These are phyloP conservation scores for Penicillium sp. DNA, from an alignment of 2,329 filamentous ascomycete species.

Conservation along the genomic window DNA sequence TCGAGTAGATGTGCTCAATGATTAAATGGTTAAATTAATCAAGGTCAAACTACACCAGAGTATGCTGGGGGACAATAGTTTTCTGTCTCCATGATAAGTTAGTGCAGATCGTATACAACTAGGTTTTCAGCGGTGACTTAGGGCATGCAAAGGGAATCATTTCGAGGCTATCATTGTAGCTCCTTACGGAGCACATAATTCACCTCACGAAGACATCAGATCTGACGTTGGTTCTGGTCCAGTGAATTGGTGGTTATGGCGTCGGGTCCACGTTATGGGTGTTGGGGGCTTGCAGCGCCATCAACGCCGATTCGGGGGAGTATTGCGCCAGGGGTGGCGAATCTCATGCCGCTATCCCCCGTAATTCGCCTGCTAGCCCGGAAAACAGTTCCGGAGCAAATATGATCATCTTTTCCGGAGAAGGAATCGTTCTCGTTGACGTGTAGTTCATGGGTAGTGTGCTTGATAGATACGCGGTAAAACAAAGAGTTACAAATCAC, in stretches of 20 bases:
- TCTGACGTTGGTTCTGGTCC: background rate
- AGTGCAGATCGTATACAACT: background rate
- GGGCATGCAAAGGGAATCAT: background rate
- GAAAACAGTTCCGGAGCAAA: constrained; percentile 1
- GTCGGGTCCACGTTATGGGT: background rate
- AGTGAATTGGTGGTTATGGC: background rate
- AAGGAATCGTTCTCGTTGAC: background rate
- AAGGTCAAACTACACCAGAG: background rate
- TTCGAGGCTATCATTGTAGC: background rate
- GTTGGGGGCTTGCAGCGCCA: background rate
- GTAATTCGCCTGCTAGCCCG: constrained; percentile 8
- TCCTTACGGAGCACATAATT: background rate
- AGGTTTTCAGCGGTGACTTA: background rate
- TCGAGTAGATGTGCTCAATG: background rate
- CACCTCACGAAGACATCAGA: background rate
- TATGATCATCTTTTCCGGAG: background rate
- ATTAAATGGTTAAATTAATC: background rate
- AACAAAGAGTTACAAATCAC: background rate
- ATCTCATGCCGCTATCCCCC: constrained; percentile 2
- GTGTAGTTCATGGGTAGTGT: too few relatives aligned
- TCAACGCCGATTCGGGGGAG: background rate
- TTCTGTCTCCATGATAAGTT: background rate
- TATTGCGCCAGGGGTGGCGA: constrained; percentile 17
- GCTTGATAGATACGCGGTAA: too few relatives aligned
- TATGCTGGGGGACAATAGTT: background rate